These are phyloP conservation scores for Sisymbrium irio DNA, from an alignment of 345 rosid species.

Conservation along the genomic window DNA sequence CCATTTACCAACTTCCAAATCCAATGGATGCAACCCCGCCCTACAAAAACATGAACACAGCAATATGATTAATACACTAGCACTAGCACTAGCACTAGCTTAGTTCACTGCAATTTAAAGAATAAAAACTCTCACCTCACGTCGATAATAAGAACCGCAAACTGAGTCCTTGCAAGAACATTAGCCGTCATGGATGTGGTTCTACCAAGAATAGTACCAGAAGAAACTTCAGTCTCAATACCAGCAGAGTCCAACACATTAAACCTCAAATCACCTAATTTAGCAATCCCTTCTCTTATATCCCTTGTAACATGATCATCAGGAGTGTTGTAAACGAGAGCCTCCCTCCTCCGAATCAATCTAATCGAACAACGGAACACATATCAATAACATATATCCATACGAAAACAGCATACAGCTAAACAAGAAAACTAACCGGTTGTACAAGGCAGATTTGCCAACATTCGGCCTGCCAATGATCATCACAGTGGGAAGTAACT, in stretches of 20 bases:
- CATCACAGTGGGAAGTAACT: slow-evolving; percentile 76
- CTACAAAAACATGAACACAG: slow-evolving; percentile 37
- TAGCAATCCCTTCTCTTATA: slow-evolving; percentile 91
- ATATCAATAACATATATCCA: neutral
- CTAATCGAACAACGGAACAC: slow-evolving; percentile 38
- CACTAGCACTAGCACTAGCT: neutral
- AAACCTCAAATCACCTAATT: slow-evolving; percentile 77
- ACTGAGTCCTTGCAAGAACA: slow-evolving; percentile 75
- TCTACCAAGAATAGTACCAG: slow-evolving; percentile 84
- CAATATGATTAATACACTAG: neutral
- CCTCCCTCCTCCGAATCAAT: slow-evolving; percentile 89
- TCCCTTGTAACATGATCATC: slow-evolving; percentile 95
- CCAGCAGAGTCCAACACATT: slow-evolving; percentile 95
- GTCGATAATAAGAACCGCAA: slow-evolving; percentile 75
- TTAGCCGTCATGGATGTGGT: slow-evolving; percentile 84
- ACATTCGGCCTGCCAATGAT: slow-evolving; percentile 92
- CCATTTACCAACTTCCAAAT: slow-evolving; percentile 94
- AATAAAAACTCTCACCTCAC: slow-evolving; percentile 47
- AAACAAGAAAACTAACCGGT: slow-evolving; percentile 52
- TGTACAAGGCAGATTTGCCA: slow-evolving; percentile 90
- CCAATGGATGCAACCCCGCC: slow-evolving; percentile 89
- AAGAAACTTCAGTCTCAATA: slow-evolving; percentile 81
- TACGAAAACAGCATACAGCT: neutral
- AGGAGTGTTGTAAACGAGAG: slow-evolving; percentile 87
- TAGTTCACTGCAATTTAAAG: neutral